A percentile compares a stretch with the other conserved stretches of the same genome.
phyloP scores from a whole-genome alignment of 495 filamentous ascomycete genomes.

The Xylaria flabelliformis region DNA sequence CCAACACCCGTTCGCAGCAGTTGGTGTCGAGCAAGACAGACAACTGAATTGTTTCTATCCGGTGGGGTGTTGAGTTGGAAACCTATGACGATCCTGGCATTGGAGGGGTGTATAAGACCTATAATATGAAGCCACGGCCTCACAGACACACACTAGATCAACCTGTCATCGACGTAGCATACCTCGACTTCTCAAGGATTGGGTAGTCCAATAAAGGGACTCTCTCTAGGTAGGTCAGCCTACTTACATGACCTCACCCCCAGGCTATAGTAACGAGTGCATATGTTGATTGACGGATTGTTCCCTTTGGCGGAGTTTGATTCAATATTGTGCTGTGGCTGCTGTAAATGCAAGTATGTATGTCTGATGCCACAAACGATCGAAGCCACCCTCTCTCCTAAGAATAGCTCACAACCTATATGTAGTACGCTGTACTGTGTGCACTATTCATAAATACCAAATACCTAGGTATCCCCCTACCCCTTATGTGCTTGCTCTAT shows the following conservation, averaged over 20 bases:
- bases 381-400: neutral
- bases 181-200: neutral
- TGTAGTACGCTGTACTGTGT: neutral
- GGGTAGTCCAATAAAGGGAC: neutral
- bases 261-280: neutral
- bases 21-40: neutral
- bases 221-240: neutral
- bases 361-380: neutral
- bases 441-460: neutral
- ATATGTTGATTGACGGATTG: neutral
- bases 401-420: slow-evolving; percentile 17
- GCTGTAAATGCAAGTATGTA: neutral
- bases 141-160: neutral
- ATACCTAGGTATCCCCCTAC: neutral
- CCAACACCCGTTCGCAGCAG: neutral
- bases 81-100: neutral
- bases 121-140: neutral
- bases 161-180: slow-evolving; percentile 2
- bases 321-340: neutral
- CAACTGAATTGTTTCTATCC: neutral
- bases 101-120: slow-evolving; percentile 11
- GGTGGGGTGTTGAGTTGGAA: neutral
- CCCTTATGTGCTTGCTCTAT: neutral
- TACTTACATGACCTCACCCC: neutral
- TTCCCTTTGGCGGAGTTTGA: neutral